Evolutionary conservation across 306 rosid genomes (phyloP), one percentile per base, ranked within the genome.

Genomic region (Cicer cuneatum): DNA sequence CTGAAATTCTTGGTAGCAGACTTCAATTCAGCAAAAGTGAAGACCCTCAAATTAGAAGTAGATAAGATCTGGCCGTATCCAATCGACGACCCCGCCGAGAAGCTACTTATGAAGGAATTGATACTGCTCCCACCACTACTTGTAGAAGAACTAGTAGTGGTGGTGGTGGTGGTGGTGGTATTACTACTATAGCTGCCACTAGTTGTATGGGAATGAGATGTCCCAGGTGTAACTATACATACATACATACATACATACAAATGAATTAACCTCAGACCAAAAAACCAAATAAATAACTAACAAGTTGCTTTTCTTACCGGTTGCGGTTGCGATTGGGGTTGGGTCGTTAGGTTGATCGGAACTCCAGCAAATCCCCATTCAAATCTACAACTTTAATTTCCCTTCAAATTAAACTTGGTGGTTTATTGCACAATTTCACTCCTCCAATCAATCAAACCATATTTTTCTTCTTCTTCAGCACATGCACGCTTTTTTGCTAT

Each of bases 1-100:
- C 82, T 89, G 84, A 95, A 95, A 85, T 89, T 90, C 80, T 57
- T 92, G 69, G 99, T 90, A 11, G 99, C 92, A 69, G 69, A 66
- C 61, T 75, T 95, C 77, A 95, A 72, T 72, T 95, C 97, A 0
- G 87, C 86, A 70, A 81, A 95, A 73, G 93, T 68, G 79, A 89
- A 89, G 56, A 80, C 49, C 89, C 91, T 92, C 79, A 92, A 72
- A 78, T 84, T 88, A 15, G 97, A 77, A n/a, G 86, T 16, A 38
- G 97, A 91, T 48, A 92, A 78, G 83, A 90, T 95, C 85, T 80
- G 89, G 39, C 99, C 98, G 57, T 76, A 29, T 29, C 63, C 66
- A 38, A 59, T 41, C 13, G 89, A 83, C 68, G 43, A 82, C 12
- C 35, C 65, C 45, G 7, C 45, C 8, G 97, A 91, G 81, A 90